Percentiles rank a stretch among this genome's conserved stretches.
phyloP scores from a whole-genome alignment of 768 basidiomycete genomes.

The Paxillus involutus region DNA sequence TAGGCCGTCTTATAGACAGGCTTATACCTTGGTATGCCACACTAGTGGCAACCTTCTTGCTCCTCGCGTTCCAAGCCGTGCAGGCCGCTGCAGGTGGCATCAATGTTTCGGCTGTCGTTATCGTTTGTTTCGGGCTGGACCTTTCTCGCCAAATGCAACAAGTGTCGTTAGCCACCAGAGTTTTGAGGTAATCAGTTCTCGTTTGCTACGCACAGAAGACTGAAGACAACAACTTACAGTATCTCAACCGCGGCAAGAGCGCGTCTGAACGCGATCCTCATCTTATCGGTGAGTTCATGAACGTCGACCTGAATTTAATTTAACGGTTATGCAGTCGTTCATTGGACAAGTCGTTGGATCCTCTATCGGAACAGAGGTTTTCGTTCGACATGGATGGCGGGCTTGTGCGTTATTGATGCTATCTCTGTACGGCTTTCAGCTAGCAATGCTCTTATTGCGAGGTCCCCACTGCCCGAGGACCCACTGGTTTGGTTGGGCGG shows the following conservation, averaged over 20 bases:
- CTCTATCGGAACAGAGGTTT: conserved; percentile 69
- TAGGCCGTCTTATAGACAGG: conserved; percentile 66
- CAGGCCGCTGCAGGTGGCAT: conserved; percentile 71
- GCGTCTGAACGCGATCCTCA: conserved; percentile 73
- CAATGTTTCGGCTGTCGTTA: conserved; percentile 66
- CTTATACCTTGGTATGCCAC: conserved; percentile 80
- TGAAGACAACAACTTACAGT: conserved; percentile 13
- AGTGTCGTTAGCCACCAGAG: conserved; percentile 59
- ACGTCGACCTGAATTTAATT: neutral
- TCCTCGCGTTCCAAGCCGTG: conserved; percentile 56
- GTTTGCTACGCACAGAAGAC: conserved; percentile 4
- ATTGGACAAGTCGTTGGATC: conserved; percentile 86
- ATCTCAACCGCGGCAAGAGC: conserved; percentile 53
- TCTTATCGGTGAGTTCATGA: conserved; percentile 54
- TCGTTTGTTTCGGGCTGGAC: conserved; percentile 72
- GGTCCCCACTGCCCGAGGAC: conserved; percentile 58
- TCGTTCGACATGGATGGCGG: conserved; percentile 69
- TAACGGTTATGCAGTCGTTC: conserved; percentile 42
- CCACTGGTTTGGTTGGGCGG: conserved; percentile 66
- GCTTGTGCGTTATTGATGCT: conserved; percentile 61
- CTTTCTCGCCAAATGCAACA: conserved; percentile 73
- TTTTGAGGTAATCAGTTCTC: conserved; percentile 46
- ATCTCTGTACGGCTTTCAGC: conserved; percentile 54
- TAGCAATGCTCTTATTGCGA: conserved; percentile 57
- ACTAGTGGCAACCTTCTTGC: conserved; percentile 48